Conservation (phyloP, 257 asterid genomes). For the Euphrasia confusa region DNA sequence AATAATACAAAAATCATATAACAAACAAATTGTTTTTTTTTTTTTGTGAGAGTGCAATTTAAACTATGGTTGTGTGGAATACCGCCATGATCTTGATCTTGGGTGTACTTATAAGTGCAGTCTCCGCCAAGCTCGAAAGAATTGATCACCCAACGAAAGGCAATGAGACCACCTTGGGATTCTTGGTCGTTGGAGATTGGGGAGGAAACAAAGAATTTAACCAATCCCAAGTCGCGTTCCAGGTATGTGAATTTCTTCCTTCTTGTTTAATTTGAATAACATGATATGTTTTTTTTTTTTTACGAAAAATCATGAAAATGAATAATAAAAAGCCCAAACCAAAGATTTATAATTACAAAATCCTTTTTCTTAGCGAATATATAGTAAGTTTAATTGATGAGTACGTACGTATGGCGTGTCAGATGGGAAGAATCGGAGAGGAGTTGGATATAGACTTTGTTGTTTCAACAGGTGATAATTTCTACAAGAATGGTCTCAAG, state of each 20-base stretch:
- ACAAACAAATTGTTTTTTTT: no score
- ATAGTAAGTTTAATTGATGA: no score
- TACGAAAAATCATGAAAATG: no score
- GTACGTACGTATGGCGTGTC: background rate
- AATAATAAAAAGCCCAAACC: no score
- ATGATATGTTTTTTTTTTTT: no score
- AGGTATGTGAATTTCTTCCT: background rate
- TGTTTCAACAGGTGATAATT: conserved; percentile 84
- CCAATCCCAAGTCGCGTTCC: background rate
- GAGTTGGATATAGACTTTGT: conserved; percentile 63
- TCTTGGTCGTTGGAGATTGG: background rate
- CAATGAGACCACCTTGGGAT: background rate
- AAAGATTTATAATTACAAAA: no score
- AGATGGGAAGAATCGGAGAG: conserved; percentile 85
- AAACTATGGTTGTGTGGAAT: background rate
- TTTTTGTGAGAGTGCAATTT: no score
- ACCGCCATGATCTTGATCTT: background rate
- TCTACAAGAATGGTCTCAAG: conserved; percentile 66
- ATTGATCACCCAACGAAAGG: background rate
- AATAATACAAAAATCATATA: no score
- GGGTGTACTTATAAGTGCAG: background rate
- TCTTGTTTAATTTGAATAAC: no score
- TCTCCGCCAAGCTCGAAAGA: background rate
- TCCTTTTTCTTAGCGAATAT: no score
- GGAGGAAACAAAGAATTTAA: background rate